These are phyloP conservation scores for Discostella pseudostelligera DNA, from an alignment of 108 stramenopile genomes.

Conservation along the genomic window DNA sequence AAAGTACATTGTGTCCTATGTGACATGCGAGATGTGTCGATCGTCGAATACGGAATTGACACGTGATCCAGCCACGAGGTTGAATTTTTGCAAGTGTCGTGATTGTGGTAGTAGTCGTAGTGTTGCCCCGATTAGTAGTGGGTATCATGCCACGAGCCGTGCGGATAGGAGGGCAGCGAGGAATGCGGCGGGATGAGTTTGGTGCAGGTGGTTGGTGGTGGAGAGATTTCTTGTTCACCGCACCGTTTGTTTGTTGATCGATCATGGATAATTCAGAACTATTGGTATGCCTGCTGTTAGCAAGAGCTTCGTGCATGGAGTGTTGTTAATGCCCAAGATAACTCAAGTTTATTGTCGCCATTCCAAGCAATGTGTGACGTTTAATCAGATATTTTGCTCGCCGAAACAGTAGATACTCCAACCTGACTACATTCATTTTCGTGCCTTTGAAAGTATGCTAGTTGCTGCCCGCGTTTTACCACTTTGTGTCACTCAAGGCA, in stretches of 20 bases:
- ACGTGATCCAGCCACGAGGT: slow-evolving; percentile 87
- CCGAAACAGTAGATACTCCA: no score
- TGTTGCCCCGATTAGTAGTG: slow-evolving; percentile 94
- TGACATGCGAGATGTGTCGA: slow-evolving; percentile 99
- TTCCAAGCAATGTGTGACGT: no score
- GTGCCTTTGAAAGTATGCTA: no score
- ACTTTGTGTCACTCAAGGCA: slow-evolving; percentile 72
- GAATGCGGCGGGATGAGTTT: slow-evolving; percentile 76
- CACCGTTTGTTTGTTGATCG: no score
- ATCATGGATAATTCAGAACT: no score
- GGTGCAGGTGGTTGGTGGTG: not conserved
- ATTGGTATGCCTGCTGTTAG: no score
- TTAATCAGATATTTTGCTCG: no score
- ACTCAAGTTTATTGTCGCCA: no score
- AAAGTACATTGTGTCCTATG: slow-evolving; percentile 99
- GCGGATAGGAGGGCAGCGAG: slow-evolving; percentile 97
- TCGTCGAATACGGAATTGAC: slow-evolving; percentile 93
- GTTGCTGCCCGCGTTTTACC: slow-evolving; percentile 42
- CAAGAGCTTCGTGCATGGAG: no score
- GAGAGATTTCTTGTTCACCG: not conserved
- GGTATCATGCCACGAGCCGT: slow-evolving; percentile 98
- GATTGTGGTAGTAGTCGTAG: slow-evolving; percentile 90
- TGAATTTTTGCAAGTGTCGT: slow-evolving; percentile 95
- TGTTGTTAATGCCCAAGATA: no score
- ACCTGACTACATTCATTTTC: no score